These are phyloP conservation scores for Ustilago tritici DNA, from an alignment of 1,284 basidiomycete genomes.

Conservation along the genomic window DNA sequence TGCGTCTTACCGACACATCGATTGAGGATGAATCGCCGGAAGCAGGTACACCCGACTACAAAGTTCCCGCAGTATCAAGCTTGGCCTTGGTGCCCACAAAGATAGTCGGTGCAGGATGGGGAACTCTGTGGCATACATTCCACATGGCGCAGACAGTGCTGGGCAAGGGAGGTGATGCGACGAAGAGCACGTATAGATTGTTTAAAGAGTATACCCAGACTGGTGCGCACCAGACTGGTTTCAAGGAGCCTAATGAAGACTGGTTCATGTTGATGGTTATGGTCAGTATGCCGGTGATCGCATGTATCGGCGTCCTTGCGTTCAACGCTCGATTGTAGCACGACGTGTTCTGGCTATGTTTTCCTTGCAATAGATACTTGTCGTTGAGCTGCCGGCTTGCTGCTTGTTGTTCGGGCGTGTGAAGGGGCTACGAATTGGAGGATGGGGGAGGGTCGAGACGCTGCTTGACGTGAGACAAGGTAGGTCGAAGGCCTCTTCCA, in stretches of 20 bases:
- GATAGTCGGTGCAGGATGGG: constrained; percentile 67
- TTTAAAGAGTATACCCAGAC: constrained; percentile 35
- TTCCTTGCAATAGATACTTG: too few species aligned
- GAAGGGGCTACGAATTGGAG: too few species aligned
- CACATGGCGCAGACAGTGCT: constrained; percentile 47
- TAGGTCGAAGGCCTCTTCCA: too few species aligned
- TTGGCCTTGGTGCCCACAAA: constrained; percentile 62
- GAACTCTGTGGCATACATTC: constrained; percentile 50
- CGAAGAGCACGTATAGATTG: constrained; percentile 15
- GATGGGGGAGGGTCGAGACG: too few species aligned
- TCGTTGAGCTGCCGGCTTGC: too few species aligned
- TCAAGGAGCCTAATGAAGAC: constrained; percentile 44
- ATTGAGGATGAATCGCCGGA: constrained; percentile 36
- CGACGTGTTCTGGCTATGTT: neutral
- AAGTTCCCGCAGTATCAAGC: constrained; percentile 50
- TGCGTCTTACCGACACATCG: constrained; percentile 49
- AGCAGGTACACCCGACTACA: constrained; percentile 58
- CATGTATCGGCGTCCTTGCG: constrained; percentile 21
- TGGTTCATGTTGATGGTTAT: constrained; percentile 33
- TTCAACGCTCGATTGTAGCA: constrained; percentile 11
- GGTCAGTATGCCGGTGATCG: constrained; percentile 23
- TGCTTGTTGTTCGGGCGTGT: too few species aligned
- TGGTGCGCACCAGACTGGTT: constrained; percentile 33
- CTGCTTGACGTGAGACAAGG: too few species aligned
- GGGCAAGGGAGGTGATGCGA: constrained; percentile 15